Conservation (phyloP, 2,329 filamentous ascomycete genomes). For the Chaetomiaceae sp. region DNA sequence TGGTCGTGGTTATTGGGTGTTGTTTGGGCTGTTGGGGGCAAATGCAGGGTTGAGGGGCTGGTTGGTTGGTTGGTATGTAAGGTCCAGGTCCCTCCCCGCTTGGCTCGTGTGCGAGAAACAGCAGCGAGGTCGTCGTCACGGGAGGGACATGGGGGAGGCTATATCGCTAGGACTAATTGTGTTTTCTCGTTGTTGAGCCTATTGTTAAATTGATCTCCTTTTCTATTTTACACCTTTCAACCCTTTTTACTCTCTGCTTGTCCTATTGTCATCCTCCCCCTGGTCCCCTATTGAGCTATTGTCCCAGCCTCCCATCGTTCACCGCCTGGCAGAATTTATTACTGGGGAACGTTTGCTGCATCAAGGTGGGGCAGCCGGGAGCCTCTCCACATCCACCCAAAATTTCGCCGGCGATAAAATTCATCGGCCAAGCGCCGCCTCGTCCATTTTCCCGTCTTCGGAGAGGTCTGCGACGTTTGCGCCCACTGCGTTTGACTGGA, state of each 20-base stretch:
- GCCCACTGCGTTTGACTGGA: conserved; percentile 1
- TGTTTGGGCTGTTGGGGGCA: no score
- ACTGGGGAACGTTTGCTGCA: no score
- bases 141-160: background rate
- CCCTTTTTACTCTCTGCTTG: background rate
- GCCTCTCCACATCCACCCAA: conserved; percentile 25
- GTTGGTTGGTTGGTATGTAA: no score
- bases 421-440: conserved; percentile 23
- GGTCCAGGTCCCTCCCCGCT: no score
- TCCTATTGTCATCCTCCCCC: background rate
- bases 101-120: no score
- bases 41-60: no score
- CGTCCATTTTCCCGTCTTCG: conserved; percentile 19
- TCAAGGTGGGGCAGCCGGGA: conserved; percentile 7
- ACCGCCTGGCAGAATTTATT: conserved; percentile 26
- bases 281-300: background rate
- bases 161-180: no score
- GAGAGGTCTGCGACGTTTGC: conserved; percentile 9
- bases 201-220: background rate
- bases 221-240: background rate
- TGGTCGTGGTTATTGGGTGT: conserved; percentile 1
- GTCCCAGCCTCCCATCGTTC: background rate
- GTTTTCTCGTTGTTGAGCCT: background rate
- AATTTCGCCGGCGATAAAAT: conserved; percentile 29
- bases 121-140: no score